Base-by-base conservation (phyloP, 2,329 filamentous ascomycete species). In the Onygena corvina region DNA sequence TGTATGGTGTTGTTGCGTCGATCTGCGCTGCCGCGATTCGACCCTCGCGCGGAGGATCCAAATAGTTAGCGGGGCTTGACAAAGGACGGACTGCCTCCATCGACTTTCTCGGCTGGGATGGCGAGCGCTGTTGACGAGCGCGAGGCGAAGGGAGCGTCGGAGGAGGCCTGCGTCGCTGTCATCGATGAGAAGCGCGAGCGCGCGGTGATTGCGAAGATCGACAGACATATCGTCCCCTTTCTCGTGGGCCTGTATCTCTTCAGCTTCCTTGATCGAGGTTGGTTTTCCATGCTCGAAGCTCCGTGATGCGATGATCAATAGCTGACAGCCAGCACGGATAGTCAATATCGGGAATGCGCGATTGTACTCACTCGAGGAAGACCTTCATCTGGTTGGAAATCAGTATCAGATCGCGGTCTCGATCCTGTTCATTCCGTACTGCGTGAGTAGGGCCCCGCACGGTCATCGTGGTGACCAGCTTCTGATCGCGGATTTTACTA, bases 331-430 rank as follows among this genome's bases (percentile, higher is more conserved):
- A 25, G 12, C 1, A n/a, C 14, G 50, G 18, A 36, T 57, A 64
- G 80, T 84, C 48, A 86, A 86, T 60, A 86, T 87, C 54, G 80
- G 81, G 48, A 85, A 85, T 66, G 81, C 81, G 12, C 71, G 76
- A 3, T 70, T 85, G 3, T 83, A 83, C 57, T 72, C 74, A 1
- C 57, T 87, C 45, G 77, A 83, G 61, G 64, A 72, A 48, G 81
- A 84, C 54, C 69, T 86, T 3, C 68, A 72, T 11, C 66, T 87
- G 52, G 62, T 63, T 27, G 73, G 75, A n/a, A 73, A 76, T 50
- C 80, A 87, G 60, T 89, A 83, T 61, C 83, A 89, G 60, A 73
- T 79, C 23, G 74, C 76, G 18, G 77, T 83, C 1, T 81, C 77
- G 5, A 76, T 84, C 56, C 69, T 84, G 21, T 85, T 84, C 59